Percentiles rank a stretch among this genome's conserved stretches.
phyloP scores from a whole-genome alignment of 352 stramenopile species.

The Phytophthora colocasiae region DNA sequence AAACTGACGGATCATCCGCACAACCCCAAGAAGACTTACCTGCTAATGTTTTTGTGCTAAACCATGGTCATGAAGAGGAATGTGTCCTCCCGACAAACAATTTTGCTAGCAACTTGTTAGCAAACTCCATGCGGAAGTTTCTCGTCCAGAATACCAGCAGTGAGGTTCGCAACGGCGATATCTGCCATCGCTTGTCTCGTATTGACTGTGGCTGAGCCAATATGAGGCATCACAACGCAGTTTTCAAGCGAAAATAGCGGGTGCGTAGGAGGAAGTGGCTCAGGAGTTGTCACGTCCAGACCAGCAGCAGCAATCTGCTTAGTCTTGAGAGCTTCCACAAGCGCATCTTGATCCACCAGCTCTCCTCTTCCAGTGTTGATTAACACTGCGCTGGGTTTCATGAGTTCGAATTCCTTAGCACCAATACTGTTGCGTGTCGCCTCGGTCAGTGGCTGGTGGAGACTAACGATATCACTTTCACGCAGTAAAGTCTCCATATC shows the following conservation, averaged over 20 bases:
- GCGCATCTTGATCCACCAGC: constrained; percentile 89
- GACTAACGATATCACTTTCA: constrained; percentile 89
- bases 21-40: neutral
- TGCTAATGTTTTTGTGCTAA: no score
- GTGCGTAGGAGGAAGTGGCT: constrained; percentile 88
- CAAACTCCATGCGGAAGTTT: constrained; percentile 56
- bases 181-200: constrained; percentile 82
- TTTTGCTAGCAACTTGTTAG: constrained; percentile 15
- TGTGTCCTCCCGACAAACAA: neutral
- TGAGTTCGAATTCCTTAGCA: constrained; percentile 70
- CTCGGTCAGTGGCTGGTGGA: constrained; percentile 85
- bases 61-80: neutral
- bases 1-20: neutral
- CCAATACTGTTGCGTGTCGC: constrained; percentile 79
- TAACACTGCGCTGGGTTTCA: constrained; percentile 89
- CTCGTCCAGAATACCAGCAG: constrained; percentile 52
- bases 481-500: constrained; percentile 76
- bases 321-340: constrained; percentile 50
- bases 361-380: constrained; percentile 94
- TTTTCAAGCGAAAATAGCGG: constrained; percentile 72
- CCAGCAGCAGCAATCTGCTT: constrained; percentile 62
- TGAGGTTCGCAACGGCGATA: constrained; percentile 71
- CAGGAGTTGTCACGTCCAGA: constrained; percentile 91
- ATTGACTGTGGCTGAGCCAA: constrained; percentile 65
- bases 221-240: constrained; percentile 68